phyloP scores from a whole-genome alignment of 768 basidiomycete genomes.

The Lentinula guzmanii region DNA sequence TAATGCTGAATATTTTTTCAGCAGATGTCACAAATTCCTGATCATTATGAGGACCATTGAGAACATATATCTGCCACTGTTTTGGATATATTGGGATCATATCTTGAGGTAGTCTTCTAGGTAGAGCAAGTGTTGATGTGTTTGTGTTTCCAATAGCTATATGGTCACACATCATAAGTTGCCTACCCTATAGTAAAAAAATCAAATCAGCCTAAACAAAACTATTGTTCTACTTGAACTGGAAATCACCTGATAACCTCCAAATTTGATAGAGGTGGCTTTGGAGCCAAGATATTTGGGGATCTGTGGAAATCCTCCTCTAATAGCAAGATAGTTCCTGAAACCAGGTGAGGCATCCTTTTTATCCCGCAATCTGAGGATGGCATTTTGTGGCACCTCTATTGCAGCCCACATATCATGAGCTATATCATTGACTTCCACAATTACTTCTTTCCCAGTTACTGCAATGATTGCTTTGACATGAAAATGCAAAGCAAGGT shows the following conservation, averaged over 20 bases:
- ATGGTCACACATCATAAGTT: slow-evolving; percentile 45
- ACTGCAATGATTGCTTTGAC: slow-evolving; percentile 43
- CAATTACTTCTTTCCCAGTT: slow-evolving; percentile 41
- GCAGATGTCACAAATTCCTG: slow-evolving; percentile 43
- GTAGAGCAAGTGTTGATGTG: neutral
- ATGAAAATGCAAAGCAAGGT: slow-evolving; percentile 45
- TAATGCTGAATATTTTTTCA: slow-evolving; percentile 46
- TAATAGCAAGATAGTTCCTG: slow-evolving; percentile 48
- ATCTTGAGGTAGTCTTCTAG: slow-evolving; percentile 15
- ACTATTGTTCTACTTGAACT: neutral
- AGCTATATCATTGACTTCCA: slow-evolving; percentile 33
- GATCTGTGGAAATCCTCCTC: slow-evolving; percentile 55
- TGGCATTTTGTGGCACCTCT: slow-evolving; percentile 36
- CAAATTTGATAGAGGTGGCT: slow-evolving; percentile 56
- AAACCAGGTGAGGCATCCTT: slow-evolving; percentile 34
- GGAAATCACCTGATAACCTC: slow-evolving; percentile 47
- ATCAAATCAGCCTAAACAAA: slow-evolving; percentile 1
- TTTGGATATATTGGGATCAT: slow-evolving; percentile 39
- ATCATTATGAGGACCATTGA: slow-evolving; percentile 62
- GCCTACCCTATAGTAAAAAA: slow-evolving; percentile 36
- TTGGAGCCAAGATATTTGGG: slow-evolving; percentile 57
- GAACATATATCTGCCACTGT: slow-evolving; percentile 47
- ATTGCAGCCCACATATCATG: slow-evolving; percentile 45
- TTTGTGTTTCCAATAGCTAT: slow-evolving; percentile 30
- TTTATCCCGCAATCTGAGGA: neutral